Evolutionary conservation across 441 rosid genomes (phyloP).

Genomic region (Eruca vesicaria): DNA sequence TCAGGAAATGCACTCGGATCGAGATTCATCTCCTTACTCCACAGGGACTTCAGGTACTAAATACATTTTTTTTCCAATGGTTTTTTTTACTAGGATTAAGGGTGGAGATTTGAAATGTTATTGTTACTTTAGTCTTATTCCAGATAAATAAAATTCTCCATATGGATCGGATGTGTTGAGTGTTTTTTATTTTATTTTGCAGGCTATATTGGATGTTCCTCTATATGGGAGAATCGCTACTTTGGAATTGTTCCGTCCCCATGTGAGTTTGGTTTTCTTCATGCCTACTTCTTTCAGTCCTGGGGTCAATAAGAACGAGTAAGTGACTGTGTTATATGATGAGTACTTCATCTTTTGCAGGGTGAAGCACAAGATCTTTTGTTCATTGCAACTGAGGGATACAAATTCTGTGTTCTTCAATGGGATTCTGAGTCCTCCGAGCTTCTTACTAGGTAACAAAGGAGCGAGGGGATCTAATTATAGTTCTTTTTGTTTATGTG

Average conservation of each 20-base stretch:
- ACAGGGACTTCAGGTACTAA: constrained; percentile 71
- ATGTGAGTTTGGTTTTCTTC: not conserved
- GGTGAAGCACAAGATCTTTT: constrained; percentile 84
- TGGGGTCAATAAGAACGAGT: not conserved
- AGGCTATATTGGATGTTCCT: not conserved
- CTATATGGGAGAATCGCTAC: not conserved
- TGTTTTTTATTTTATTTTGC: not conserved
- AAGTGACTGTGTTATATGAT: not conserved
- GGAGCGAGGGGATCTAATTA: no score
- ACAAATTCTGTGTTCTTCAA: constrained; percentile 83
- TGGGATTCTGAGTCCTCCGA: constrained; percentile 81
- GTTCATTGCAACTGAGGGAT: constrained; percentile 80
- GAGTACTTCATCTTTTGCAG: constrained; percentile 38
- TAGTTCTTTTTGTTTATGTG: not conserved
- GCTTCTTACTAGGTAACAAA: constrained; percentile 70
- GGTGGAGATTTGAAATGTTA: not conserved
- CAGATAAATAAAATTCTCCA: not conserved
- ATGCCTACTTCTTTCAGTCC: not conserved
- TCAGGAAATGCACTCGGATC: constrained; percentile 87
- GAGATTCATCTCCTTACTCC: constrained; percentile 80
- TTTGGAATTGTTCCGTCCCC: constrained; percentile 8
- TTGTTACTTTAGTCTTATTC: not conserved
- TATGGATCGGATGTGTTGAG: not conserved
- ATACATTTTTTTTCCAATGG: not conserved
- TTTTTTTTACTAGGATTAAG: not conserved